These are phyloP conservation scores for Chaetomiaceae sp. DNA, from an alignment of 2,329 filamentous ascomycete species.

Conservation along the genomic window DNA sequence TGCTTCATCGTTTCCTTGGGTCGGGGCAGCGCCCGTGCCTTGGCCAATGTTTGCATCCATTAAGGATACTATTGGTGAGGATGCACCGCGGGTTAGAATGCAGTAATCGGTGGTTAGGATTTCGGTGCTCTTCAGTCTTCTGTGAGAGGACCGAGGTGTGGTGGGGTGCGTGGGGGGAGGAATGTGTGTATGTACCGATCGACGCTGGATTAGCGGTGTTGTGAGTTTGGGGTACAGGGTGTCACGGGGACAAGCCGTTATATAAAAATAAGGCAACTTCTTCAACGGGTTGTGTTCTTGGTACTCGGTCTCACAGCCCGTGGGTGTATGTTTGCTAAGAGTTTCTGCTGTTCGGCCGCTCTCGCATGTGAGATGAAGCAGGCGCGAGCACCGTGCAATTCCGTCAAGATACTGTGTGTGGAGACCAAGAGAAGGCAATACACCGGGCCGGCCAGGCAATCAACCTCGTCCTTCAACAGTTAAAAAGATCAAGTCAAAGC, in stretches of 20 bases:
- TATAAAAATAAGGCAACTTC: neutral
- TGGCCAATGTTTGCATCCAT: slow-evolving; percentile 5
- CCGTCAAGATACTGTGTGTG: too few species aligned
- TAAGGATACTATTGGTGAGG: slow-evolving; percentile 2
- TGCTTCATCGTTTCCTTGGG: slow-evolving; percentile 20
- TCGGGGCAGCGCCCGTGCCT: neutral
- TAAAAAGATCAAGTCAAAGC: too few species aligned
- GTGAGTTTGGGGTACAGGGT: neutral
- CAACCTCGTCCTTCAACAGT: too few species aligned
- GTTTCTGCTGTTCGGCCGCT: too few species aligned
- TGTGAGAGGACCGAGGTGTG: neutral
- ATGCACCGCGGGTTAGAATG: neutral
- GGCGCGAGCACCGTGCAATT: too few species aligned
- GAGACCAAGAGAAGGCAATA: too few species aligned
- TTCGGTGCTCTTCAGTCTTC: too few species aligned
- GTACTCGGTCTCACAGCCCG: too few species aligned
- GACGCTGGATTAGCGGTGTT: neutral
- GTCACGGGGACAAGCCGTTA: neutral
- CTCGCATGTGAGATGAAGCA: too few species aligned
- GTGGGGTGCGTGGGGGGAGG: neutral
- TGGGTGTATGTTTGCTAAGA: too few species aligned
- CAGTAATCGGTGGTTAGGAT: neutral
- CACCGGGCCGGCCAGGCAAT: too few species aligned
- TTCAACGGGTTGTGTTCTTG: neutral
- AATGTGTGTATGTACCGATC: too few species aligned